Evolutionary conservation across 441 rosid species (phyloP), one percentile per base, ranked within the genome.

Genomic region (Dalechampia spathulata): DNA sequence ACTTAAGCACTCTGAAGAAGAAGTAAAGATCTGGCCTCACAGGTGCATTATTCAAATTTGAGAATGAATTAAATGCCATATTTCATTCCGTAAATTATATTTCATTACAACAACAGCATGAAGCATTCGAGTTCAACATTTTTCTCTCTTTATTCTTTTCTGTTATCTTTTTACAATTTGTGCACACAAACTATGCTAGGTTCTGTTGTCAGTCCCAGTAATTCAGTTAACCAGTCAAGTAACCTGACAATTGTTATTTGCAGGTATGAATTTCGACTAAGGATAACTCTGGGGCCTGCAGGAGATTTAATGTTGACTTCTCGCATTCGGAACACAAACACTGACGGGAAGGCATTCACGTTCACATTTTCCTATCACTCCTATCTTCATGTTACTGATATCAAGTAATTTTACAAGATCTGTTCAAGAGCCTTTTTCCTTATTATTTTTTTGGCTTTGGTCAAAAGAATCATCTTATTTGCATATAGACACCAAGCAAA

Each of bases 301-400:
- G 99, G 97, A 74, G 90, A 89, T 71, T 68, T 92, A 67, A 77
- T 79, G 76, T 63, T 92, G 75, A 86, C 85, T 45, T 89, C 99
- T 60, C 97, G 99, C 43, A 68, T 92, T 55, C 78, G 97, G 61
- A 86, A 92, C 67, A 86, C 78, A 39, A 82, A 75, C 63, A 53
- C 82, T 52, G 94, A 92, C 74, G 96, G 96, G 57, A 92, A 84
- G 75, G 81, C 87, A 9, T 89, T 92, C 63, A 59, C 94, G 0
- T 92, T 89, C 73, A 85, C 97, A 25, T 92, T 86, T 72, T 92
- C 99, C 10, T 92, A 89, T 62, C 90, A 89, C 72, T 83, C 90
- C 59, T 85, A 86, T 72, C 77, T 92, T 66, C 68, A 80, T 56
- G 91, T 92, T 58, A 76, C 97, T 0, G 96, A 92, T 71, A 86